These are phyloP conservation scores for Trichoderma oligosporum DNA, from an alignment of 2,329 filamentous ascomycete species.

Conservation along the genomic window DNA sequence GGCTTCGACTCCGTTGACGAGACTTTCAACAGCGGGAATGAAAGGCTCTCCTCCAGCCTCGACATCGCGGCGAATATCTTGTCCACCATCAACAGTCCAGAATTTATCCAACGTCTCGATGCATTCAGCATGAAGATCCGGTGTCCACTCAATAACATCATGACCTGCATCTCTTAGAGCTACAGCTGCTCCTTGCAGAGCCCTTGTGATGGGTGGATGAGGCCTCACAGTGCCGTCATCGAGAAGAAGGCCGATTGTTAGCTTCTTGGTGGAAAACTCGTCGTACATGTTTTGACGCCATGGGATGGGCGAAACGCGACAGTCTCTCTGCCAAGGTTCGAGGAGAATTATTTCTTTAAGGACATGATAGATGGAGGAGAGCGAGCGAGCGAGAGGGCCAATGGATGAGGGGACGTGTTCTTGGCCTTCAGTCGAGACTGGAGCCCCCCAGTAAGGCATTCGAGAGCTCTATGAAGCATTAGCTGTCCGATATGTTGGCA, in stretches of 20 bases:
- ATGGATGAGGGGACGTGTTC: background rate
- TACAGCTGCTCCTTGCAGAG: slow-evolving; percentile 64
- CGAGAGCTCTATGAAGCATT: background rate
- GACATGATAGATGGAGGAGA: background rate
- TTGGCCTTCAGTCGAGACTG: background rate
- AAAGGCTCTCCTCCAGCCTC: slow-evolving; percentile 54
- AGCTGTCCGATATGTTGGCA: background rate
- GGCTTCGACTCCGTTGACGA: slow-evolving; percentile 48
- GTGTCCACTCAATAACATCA: slow-evolving; percentile 58
- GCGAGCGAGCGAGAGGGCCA: background rate
- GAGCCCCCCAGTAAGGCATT: background rate
- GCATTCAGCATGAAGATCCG: background rate
- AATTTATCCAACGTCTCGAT: background rate
- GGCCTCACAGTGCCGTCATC: slow-evolving; percentile 56
- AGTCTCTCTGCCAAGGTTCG: slow-evolving; percentile 53
- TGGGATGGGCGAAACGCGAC: slow-evolving; percentile 49
- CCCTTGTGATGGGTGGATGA: slow-evolving; percentile 76
- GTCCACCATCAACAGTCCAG: background rate
- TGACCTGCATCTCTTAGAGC: slow-evolving; percentile 72
- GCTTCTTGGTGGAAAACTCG: background rate
- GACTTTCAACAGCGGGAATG: slow-evolving; percentile 54
- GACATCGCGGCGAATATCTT: slow-evolving; percentile 40
- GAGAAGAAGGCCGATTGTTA: background rate
- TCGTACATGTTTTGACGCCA: slow-evolving; percentile 40
- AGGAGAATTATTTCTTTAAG: background rate